phyloP scores from a whole-genome alignment of 352 stramenopile species.

The Peronospora destructor region DNA sequence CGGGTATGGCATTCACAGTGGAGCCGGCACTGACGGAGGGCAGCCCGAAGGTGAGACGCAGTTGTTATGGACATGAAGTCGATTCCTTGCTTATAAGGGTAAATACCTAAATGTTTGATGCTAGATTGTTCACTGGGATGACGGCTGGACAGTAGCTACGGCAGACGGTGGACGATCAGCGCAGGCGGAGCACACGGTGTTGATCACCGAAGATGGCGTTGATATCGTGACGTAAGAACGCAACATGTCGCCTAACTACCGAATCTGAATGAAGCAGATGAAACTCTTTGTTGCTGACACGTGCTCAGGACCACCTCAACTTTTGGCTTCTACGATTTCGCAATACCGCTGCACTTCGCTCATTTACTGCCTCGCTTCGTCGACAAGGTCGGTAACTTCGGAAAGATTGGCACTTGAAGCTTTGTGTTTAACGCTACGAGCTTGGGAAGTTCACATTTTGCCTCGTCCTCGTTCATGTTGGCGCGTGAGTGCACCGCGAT shows the following conservation, averaged over 20 bases:
- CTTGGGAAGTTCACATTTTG: constrained; percentile 23
- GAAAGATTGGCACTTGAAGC: constrained; percentile 73
- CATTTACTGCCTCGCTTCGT: constrained; percentile 17
- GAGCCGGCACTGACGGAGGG: constrained; percentile 95
- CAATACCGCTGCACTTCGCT: constrained; percentile 3
- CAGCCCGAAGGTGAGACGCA: constrained; percentile 53
- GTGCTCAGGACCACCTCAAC: neutral
- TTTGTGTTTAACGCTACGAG: constrained; percentile 59
- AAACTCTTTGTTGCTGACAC: constrained; percentile 1
- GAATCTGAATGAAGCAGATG: constrained; percentile 13
- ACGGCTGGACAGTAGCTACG: constrained; percentile 96
- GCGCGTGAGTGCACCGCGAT: constrained; percentile 45
- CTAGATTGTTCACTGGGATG: constrained; percentile 88
- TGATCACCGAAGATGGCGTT: constrained; percentile 92
- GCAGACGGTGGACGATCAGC: constrained; percentile 89
- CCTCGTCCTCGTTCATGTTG: constrained; percentile 6
- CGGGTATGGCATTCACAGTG: constrained; percentile 98
- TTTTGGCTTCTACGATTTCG: neutral
- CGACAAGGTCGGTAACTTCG: constrained; percentile 16
- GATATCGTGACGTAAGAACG: constrained; percentile 89
- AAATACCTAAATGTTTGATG: constrained; percentile 2
- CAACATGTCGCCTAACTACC: neutral
- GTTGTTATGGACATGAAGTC: neutral
- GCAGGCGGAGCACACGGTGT: constrained; percentile 97
- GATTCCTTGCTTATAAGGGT: neutral